Conservation (phyloP, 148 eudicot species). For the Rhododendron kiyosumense region DNA sequence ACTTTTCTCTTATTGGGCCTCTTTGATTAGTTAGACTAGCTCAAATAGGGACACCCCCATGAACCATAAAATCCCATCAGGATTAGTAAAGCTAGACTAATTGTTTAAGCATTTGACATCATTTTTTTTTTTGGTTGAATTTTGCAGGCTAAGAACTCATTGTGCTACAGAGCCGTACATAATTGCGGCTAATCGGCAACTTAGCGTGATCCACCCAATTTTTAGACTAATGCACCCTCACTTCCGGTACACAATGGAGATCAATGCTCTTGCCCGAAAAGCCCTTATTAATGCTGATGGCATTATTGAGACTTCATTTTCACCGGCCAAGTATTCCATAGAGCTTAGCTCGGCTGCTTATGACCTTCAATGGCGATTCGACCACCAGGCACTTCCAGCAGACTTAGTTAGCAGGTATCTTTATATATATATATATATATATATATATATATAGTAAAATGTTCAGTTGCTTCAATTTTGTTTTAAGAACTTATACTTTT, state of each 20-base stretch:
- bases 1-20: not conserved
- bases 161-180: constrained; percentile 69
- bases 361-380: constrained; percentile 68
- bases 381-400: constrained; percentile 59
- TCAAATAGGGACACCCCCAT: no score
- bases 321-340: constrained; percentile 50
- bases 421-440: not conserved
- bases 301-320: constrained; percentile 55
- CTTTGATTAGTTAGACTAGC: no score
- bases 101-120: not conserved
- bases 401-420: constrained; percentile 65
- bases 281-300: constrained; percentile 65
- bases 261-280: constrained; percentile 75
- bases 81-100: no score
- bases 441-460: not conserved
- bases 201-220: constrained; percentile 83
- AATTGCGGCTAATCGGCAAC: constrained; percentile 65
- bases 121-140: not conserved
- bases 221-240: constrained; percentile 65
- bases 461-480: not conserved
- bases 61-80: no score
- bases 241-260: constrained; percentile 90
- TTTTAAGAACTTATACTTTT: no score
- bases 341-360: constrained; percentile 68
- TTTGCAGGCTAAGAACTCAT: constrained; percentile 75